A percentile compares a stretch with the other conserved stretches of the same genome.
Evolutionary conservation across 192 early-diverging fungal species (phyloP).

Genomic region (Backusella liffmaniae): DNA sequence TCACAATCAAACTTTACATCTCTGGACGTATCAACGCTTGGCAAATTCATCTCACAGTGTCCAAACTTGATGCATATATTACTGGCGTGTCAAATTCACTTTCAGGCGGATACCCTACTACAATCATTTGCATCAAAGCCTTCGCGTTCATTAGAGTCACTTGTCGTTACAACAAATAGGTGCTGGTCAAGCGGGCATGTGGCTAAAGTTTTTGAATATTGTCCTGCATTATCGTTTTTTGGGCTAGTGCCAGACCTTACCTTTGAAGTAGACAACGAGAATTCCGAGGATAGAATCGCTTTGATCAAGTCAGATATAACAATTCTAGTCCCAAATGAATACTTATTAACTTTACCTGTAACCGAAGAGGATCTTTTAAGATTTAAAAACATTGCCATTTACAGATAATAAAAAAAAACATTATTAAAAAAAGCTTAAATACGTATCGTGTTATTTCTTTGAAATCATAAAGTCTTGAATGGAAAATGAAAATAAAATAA

Average conservation of each 20-base stretch:
- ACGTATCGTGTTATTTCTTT: not conserved
- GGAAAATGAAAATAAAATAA: not conserved
- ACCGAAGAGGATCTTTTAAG: not conserved
- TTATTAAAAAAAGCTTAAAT: not conserved
- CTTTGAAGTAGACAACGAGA: not conserved
- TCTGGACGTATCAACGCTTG: not conserved
- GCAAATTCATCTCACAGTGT: not conserved
- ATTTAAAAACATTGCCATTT: not conserved
- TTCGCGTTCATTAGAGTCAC: not conserved
- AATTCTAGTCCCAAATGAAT: not conserved
- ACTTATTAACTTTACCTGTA: not conserved
- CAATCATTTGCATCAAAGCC: not conserved
- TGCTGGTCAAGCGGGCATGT: not conserved
- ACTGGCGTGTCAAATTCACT: not conserved
- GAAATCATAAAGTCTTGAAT: not conserved
- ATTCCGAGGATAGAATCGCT: not conserved
- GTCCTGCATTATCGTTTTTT: not conserved
- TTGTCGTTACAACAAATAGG: not conserved
- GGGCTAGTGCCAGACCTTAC: conserved; percentile 1
- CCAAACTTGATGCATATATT: not conserved
- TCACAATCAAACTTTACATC: not conserved
- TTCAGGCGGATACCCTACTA: not conserved
- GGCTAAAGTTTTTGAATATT: not conserved
- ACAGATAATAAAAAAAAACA: not conserved
- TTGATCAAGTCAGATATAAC: not conserved